Evolutionary conservation across 73 alveolate species (phyloP), one percentile per base, ranked within the genome.

Genomic region (Blepharisma japonicum): DNA sequence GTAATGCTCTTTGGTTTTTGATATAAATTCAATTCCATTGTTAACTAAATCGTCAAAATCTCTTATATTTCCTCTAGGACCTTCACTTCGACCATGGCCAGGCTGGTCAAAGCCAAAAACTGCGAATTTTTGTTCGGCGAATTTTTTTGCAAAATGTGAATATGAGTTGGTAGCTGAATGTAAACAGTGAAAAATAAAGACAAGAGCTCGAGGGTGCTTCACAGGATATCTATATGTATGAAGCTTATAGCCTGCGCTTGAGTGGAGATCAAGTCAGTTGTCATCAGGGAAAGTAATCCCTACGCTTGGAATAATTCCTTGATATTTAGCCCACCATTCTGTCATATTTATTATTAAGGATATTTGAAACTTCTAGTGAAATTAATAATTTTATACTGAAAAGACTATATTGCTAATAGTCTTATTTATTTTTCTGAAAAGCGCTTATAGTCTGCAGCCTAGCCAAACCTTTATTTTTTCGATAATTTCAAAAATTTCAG

Each of bases 1-100:
- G 23, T 53, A 53, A 11, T 20, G 27, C n/a, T 14, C 23, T 14
- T 14, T 11, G n/a, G 67, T 20, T 53, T 53, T 53, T 53, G 23
- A 14, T 53, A 53, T 14, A 53, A 53, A 53, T 53, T 20, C 23
- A 11, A 14, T 20, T 14, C 67, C n/a, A 4, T 53, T 20, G n/a
- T 11, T 53, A 53, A 20, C 67, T 53, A 53, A 53, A 53, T 20
- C 67, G n/a, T 53, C 67, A 53, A 53, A 20, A 53, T 53, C 23
- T 14, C 23, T 0, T 20, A 53, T 53, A 20, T 53, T 53, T 0
- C 67, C 67, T 53, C 4, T 11, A 53, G 67, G 67, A 14, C 67
- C 67, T 53, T 53, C 67, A 53, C 67, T 53, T 53, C 23, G 0
- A 11, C 67, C 67, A 4, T 53, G 67, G 67, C 67, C 67, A 53